Conservation (phyloP, 2,329 filamentous ascomycete genomes). For the Colletotrichum scovillei region DNA sequence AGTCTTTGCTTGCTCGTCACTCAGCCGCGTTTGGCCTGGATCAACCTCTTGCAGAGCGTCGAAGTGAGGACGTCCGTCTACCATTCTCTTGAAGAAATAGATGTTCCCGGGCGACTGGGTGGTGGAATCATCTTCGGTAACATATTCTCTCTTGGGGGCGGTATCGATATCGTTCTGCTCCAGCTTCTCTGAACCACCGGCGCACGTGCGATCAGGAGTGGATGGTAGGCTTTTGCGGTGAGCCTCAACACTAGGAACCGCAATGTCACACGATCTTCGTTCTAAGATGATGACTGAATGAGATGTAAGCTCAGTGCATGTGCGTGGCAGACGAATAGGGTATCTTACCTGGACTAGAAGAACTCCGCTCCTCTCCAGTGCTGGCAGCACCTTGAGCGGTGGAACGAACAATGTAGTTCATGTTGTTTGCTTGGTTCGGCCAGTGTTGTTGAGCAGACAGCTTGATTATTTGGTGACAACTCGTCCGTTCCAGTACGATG, state of each 20-base stretch:
- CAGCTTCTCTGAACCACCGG: too few relatives aligned
- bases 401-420: neutral
- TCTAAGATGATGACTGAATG: neutral
- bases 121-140: too few relatives aligned
- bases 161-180: neutral
- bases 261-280: neutral
- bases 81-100: conserved; percentile 15
- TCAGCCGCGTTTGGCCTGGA: neutral
- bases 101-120: too few relatives aligned
- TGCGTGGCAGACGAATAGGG: neutral
- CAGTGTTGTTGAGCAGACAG: too few relatives aligned
- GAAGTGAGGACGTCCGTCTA: neutral
- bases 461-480: too few relatives aligned
- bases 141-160: neutral
- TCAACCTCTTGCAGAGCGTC: neutral
- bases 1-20: accelerated
- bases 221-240: too few relatives aligned
- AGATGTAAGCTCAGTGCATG: neutral
- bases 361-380: neutral
- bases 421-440: neutral
- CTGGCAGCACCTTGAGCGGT: neutral
- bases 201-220: too few relatives aligned
- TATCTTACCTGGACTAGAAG: neutral
- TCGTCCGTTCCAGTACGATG: too few relatives aligned
- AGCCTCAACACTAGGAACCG: neutral